Evolutionary conservation across 495 filamentous ascomycete species (phyloP), one percentile per base, ranked within the genome.

Genomic region (Penicillium cataractarum): DNA sequence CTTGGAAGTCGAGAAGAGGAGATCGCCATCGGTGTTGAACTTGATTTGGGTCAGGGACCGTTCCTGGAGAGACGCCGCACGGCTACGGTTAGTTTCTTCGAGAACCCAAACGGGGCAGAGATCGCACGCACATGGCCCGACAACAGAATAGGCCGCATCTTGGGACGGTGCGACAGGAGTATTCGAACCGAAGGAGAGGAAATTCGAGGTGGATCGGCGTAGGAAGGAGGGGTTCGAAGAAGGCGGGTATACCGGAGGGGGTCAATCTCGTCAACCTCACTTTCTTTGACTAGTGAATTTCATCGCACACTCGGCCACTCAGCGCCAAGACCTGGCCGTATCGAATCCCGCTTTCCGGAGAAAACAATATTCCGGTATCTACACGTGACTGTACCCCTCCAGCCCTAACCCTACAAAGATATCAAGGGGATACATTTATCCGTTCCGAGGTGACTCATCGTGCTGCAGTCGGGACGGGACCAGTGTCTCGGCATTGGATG

Each of bases 41-140:
- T 93, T 97, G 78, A 99, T 96, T 77, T 99, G 95, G 72, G 93
- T 98, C 76, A 99, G 85, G 78, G 95, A 93, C 81, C 95, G 92
- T 85, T 98, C 96, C 86, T 89, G 66, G 54, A 67, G 33, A 58
- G 54, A 64, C 27, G 48, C 51, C 50, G 56, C 24, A 58, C 39
- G 44, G 55, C 24, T 62, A 60, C 66, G 64, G 72, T 74, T 61
- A 65, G 69, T 63, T 57, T 65, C 65, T 60, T 61, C 51, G 57
- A 59, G 54, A 64, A 70, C 63, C 66, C 63, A 37, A 65, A 51
- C 49, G 62, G 58, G 57, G 46, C 52, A 65, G 65, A 44, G 50
- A 55, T 53, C 27, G 40, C 62, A 79, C 84, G 68, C 80, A 90
- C 90, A 87, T 99, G 95, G 80, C 95, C 95, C 78, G 91, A 87